phyloP scores from a whole-genome alignment of 2,329 filamentous ascomycete genomes.

The Aspergillus clavatus region DNA sequence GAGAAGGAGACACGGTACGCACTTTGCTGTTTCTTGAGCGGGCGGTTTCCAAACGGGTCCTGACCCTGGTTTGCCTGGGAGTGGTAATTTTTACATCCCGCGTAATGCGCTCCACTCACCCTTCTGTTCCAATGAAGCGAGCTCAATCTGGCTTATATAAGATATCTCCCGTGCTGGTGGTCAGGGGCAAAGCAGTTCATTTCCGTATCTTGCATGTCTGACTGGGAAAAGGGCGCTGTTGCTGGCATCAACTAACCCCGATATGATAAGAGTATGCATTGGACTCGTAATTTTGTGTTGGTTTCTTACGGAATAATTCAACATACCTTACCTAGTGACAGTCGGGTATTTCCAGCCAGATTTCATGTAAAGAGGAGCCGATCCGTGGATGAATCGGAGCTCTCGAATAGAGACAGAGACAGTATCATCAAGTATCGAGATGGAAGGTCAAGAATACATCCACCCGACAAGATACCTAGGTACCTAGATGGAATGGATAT shows the following conservation, averaged over 20 bases:
- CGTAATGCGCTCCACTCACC: constrained; percentile 3
- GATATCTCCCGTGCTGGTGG: neutral
- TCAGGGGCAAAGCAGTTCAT: constrained; percentile 11
- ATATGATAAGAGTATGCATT: constrained; percentile 1
- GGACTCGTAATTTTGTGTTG: constrained; percentile 6
- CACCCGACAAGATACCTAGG: neutral
- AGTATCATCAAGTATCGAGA: too few species aligned
- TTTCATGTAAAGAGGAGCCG: constrained; percentile 18
- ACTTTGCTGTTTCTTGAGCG: neutral
- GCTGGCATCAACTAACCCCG: constrained; percentile 6
- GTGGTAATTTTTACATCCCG: constrained; percentile 16
- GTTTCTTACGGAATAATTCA: too few species aligned
- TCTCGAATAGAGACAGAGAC: too few species aligned
- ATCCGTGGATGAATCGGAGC: too few species aligned
- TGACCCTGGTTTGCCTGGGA: constrained; percentile 12
- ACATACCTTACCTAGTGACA: too few species aligned
- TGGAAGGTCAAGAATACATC: too few species aligned
- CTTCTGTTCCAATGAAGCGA: constrained; percentile 8
- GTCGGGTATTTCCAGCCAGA: too few species aligned
- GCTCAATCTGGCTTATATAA: constrained; percentile 4
- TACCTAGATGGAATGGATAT: neutral
- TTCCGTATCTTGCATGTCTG: constrained; percentile 6
- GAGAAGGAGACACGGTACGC: neutral
- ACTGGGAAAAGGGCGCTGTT: constrained; percentile 3
- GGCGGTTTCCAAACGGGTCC: constrained; percentile 12